These are phyloP conservation scores for Hypoxylon rickii DNA, from an alignment of 495 filamentous ascomycete species.

Conservation along the genomic window DNA sequence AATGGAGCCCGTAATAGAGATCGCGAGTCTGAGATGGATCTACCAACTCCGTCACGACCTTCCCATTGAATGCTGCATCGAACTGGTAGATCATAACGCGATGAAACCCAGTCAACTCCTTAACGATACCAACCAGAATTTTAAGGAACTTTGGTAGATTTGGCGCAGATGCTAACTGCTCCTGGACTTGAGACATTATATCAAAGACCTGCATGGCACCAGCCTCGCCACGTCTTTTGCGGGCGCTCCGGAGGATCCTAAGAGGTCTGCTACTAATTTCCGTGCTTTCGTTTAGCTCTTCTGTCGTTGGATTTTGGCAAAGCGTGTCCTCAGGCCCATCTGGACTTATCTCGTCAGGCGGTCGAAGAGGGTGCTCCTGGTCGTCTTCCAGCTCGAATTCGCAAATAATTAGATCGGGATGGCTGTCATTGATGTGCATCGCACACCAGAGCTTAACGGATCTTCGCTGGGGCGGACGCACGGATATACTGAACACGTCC, in stretches of 20 bases:
- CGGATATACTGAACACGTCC: conserved; percentile 80
- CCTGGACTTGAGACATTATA: conserved; percentile 85
- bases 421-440: conserved; percentile 70
- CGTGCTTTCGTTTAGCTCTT: conserved; percentile 77
- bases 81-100: conserved; percentile 95
- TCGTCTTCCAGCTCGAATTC: conserved; percentile 94
- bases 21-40: conserved; percentile 81
- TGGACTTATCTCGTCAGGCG: conserved; percentile 58
- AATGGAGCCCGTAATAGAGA: conserved; percentile 87
- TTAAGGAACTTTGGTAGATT: conserved; percentile 71
- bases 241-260: conserved; percentile 75
- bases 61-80: conserved; percentile 79
- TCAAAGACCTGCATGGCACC: conserved; percentile 94
- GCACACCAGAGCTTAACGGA: conserved; percentile 84
- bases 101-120: conserved; percentile 91
- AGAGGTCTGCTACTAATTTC: conserved; percentile 75
- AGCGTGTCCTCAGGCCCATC: conserved; percentile 75
- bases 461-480: conserved; percentile 59
- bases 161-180: conserved; percentile 71
- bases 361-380: conserved; percentile 66
- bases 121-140: conserved; percentile 75
- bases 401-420: conserved; percentile 77
- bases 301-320: conserved; percentile 65
- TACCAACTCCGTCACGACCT: conserved; percentile 85
- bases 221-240: conserved; percentile 78